Base-by-base conservation (phyloP, 2,329 filamentous ascomycete genomes). In the Massarina eburnea region DNA sequence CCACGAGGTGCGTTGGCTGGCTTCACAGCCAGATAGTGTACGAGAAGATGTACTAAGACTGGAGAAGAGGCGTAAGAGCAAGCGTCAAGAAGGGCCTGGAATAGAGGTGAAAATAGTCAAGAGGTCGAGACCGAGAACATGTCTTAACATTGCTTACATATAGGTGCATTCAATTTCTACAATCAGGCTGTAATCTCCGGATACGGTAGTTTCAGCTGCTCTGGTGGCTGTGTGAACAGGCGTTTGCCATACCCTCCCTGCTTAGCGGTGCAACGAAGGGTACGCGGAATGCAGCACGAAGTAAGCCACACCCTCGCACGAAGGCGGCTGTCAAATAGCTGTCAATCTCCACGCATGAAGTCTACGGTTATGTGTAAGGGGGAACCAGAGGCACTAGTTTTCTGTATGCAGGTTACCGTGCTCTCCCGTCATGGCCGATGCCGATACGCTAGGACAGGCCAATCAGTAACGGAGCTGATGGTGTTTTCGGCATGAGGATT, bases 1-100 rank as follows among this genome's bases (percentile, higher is more conserved):
- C 40, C 21, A 43, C 40, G 32, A 19, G 20, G 22, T 43, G 40
- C 21, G 40, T 36, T 43, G 40, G 30, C 40, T 30, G 24, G 24
- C n/a, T n/a, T n/a, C n/a, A n/a, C n/a, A n/a, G n/a, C n/a, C n/a
- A 26, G 12, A 30, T 14, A 14, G 27, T 30, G 27, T 30, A 30
- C 27, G n/a, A 4, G 12, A 14, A 30, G 12, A 14, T 7, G 7
- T 12, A 14, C 27, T 4, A 14, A 8, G 12, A 14, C 27, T 30
- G 12, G 4, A 7, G 24, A 26, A 12, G 24, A 24, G 19, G 5
- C 10, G 19, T 9, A 9, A 24, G 21, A 14, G 4, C 19, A 20
- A 19, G 18, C 15, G 10, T 19, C 18, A 6, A 20, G 8, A 36
- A n/a, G 19, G 8, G 5, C n/a, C 15, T 20, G 7, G 4, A 8